phyloP scores from a whole-genome alignment of 2,329 filamentous ascomycete genomes.

The Colletotrichum cereale region DNA sequence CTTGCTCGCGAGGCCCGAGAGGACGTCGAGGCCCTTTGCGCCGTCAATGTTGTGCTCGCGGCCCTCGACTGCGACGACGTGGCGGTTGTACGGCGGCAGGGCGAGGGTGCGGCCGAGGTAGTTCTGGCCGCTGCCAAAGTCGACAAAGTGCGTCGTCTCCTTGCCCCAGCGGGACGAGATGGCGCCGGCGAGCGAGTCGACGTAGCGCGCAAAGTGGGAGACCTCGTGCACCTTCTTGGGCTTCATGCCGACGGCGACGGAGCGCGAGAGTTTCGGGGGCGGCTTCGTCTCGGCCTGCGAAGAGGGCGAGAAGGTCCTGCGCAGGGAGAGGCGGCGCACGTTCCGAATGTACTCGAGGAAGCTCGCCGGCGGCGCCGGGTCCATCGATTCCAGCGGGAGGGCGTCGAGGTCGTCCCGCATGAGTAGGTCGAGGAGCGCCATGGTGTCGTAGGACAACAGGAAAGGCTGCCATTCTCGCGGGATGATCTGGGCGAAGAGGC shows the following conservation, averaged over 20 bases:
- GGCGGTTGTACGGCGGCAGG: constrained; percentile 84
- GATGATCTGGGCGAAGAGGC: constrained; percentile 83
- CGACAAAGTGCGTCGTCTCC: constrained; percentile 86
- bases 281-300: constrained; percentile 52
- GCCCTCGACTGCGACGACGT: constrained; percentile 92
- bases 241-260: constrained; percentile 91
- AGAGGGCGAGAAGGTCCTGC: constrained; percentile 65
- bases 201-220: constrained; percentile 87
- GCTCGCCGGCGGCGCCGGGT: constrained; percentile 60
- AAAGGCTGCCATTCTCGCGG: constrained; percentile 86
- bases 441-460: constrained; percentile 77
- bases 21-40: constrained; percentile 86
- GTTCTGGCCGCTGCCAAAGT: constrained; percentile 97
- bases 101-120: constrained; percentile 92
- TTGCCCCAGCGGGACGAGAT: constrained; percentile 69
- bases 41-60: constrained; percentile 87
- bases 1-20: constrained; percentile 81
- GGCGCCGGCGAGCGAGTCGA: constrained; percentile 70
- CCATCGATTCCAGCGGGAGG: constrained; percentile 43
- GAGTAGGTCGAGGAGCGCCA: constrained; percentile 83
- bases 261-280: constrained; percentile 72
- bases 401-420: constrained; percentile 79
- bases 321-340: constrained; percentile 77
- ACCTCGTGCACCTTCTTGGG: constrained; percentile 97
- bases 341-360: constrained; percentile 79